Conservation (phyloP, 768 basidiomycete genomes). For the Psilocybe subaeruginosa region DNA sequence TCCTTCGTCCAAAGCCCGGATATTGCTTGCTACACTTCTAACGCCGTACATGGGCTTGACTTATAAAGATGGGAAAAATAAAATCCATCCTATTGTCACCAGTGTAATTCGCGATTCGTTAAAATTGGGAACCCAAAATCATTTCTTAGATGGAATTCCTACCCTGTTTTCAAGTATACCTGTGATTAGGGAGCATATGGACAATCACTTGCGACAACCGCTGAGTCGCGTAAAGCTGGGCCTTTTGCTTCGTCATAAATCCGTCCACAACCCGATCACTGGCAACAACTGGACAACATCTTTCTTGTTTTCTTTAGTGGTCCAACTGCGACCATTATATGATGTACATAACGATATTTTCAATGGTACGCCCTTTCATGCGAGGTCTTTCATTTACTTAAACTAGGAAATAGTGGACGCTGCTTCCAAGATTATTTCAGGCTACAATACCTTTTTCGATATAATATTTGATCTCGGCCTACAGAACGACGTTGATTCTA, state of each 20-base stretch:
- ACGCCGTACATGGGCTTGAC: slow-evolving; percentile 67
- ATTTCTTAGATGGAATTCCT: slow-evolving; percentile 78
- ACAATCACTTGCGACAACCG: not conserved
- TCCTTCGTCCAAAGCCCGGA: slow-evolving; percentile 48
- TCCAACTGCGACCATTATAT: slow-evolving; percentile 66
- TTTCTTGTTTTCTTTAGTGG: slow-evolving; percentile 73
- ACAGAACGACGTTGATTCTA: slow-evolving; percentile 62
- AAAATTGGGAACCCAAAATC: slow-evolving; percentile 79
- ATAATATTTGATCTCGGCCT: slow-evolving; percentile 67
- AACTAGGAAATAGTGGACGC: slow-evolving; percentile 36
- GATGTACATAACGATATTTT: slow-evolving; percentile 40
- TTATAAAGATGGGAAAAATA: slow-evolving; percentile 69
- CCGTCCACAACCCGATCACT: slow-evolving; percentile 62
- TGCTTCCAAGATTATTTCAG: slow-evolving; percentile 50
- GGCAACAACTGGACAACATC: slow-evolving; percentile 75
- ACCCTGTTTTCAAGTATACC: slow-evolving; percentile 60
- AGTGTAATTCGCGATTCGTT: slow-evolving; percentile 81
- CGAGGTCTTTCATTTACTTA: not conserved
- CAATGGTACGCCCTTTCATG: slow-evolving; percentile 39
- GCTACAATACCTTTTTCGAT: slow-evolving; percentile 68
- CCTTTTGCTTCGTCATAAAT: slow-evolving; percentile 65
- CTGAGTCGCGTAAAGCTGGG: slow-evolving; percentile 43
- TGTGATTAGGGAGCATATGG: slow-evolving; percentile 26
- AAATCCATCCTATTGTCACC: slow-evolving; percentile 57
- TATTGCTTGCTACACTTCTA: slow-evolving; percentile 83